Evolutionary conservation across 2,329 filamentous ascomycete genomes (phyloP), one percentile per base, ranked within the genome.

Genomic region (Myrmaecium sp.): DNA sequence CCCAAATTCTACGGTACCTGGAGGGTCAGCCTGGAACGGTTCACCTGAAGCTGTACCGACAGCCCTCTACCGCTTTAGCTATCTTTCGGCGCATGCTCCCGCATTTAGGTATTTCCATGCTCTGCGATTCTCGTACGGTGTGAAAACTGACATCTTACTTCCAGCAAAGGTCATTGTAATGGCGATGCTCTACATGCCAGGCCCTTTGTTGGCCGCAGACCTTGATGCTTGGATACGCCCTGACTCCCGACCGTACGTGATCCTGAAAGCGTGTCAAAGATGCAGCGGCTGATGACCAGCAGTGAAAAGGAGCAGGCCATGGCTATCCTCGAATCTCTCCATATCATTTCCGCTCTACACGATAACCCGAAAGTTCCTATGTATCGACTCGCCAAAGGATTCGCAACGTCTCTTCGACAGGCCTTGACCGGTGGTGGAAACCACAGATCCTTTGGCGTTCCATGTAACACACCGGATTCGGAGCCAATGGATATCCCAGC

Each of bases 1-100:
- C 62, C 36, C 66, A 69, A 37, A 65, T 68, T 29, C 79, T 86
- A 48, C 84, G 94, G 48, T 95, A 93, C 56, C 74, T 95, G 49
- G 84, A 95, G 65, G 73, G 75, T 49, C 74, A 92, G 44, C 80
- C 80, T 26, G 82, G 84, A 36, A 82, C 79, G 21, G 91, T 82
- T 18, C 93, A 95, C 53, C 71, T 73, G 48, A 78, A 81, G 52
- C 67, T 98, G 23, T 98, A 98, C 63, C 78, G 84, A 57, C 84
- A 94, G 61, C 89, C 89, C 16, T 92, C 86, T 21, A 93, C 89
- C 2, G 79, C 84, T 19, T 72, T 98, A 38, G 89, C 89, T 38
- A 84, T 98, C 44, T 95, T 95, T 52, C 73, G 89, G 39, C 84
- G 89, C 57, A 94, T 98, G 83, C 68, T 98, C 31, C 82, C 89